Conservation (phyloP, 768 basidiomycete genomes). For the Russula emetica region DNA sequence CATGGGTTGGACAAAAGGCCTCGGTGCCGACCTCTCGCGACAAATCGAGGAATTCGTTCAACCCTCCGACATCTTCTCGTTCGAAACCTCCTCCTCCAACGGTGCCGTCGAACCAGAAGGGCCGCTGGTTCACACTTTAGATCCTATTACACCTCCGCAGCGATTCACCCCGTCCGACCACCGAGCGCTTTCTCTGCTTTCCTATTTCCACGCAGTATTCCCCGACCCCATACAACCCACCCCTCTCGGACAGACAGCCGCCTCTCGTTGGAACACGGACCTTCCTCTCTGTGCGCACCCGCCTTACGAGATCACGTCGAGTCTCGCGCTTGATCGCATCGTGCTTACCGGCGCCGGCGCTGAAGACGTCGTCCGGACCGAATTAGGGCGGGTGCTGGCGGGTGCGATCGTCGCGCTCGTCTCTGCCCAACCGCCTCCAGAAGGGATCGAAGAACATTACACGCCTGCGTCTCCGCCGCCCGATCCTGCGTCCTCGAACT, state of each 20-base stretch:
- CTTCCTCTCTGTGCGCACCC: constrained; percentile 61
- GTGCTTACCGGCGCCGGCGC: constrained; percentile 66
- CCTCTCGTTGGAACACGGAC: constrained; percentile 58
- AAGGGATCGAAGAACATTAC: constrained; percentile 46
- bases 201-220: constrained; percentile 65
- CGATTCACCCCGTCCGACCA: constrained; percentile 62
- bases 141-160: constrained; percentile 43
- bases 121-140: constrained; percentile 42
- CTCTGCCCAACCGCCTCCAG: constrained; percentile 21
- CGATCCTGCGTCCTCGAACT: constrained; percentile 54
- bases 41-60: constrained; percentile 64
- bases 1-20: constrained; percentile 95
- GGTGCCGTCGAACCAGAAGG: not conserved
- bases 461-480: constrained; percentile 52
- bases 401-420: constrained; percentile 78
- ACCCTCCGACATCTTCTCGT: constrained; percentile 57
- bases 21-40: constrained; percentile 73
- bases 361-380: constrained; percentile 72
- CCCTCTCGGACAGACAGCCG: constrained; percentile 33
- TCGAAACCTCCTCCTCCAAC: constrained; percentile 31
- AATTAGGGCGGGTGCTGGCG: constrained; percentile 69
- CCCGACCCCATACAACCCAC: constrained; percentile 31
- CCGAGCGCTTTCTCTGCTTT: constrained; percentile 63
- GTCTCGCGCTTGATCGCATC: constrained; percentile 55
- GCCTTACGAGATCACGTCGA: constrained; percentile 70